Evolutionary conservation across 2,329 filamentous ascomycete species (phyloP).

Genomic region (Trichoderma atrobrunneum): DNA sequence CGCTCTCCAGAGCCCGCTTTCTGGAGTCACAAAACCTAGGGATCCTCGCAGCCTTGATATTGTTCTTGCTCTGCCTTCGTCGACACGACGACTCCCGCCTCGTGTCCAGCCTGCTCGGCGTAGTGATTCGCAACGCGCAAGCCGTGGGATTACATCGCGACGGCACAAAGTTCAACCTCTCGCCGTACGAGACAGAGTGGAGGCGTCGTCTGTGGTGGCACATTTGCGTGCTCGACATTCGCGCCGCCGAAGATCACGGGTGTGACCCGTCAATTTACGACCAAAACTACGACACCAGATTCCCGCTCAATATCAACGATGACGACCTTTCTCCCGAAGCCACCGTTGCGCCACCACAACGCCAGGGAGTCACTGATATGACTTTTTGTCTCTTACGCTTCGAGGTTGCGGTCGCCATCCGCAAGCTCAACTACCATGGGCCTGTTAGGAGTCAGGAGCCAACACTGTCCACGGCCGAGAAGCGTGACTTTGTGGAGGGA

Average conservation of each 20-base stretch:
- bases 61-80: neutral
- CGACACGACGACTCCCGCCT: neutral
- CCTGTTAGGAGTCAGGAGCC: neutral
- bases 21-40: neutral
- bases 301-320: neutral
- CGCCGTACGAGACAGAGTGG: neutral
- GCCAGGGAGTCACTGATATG: neutral
- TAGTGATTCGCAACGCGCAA: neutral
- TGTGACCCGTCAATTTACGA: neutral
- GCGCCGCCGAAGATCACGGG: neutral
- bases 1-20: neutral
- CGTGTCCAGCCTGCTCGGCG: neutral
- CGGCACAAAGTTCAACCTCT: neutral
- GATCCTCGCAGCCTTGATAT: neutral
- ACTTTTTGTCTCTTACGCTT: neutral
- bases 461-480: neutral
- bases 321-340: neutral
- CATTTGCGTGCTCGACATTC: neutral
- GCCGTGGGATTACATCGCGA: constrained; percentile 1
- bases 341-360: neutral
- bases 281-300: neutral
- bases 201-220: constrained; percentile 9
- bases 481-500: neutral
- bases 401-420: neutral
- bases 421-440: neutral